Conservation (phyloP, 805 yeast species). For the Hanseniaspora lachancei region DNA sequence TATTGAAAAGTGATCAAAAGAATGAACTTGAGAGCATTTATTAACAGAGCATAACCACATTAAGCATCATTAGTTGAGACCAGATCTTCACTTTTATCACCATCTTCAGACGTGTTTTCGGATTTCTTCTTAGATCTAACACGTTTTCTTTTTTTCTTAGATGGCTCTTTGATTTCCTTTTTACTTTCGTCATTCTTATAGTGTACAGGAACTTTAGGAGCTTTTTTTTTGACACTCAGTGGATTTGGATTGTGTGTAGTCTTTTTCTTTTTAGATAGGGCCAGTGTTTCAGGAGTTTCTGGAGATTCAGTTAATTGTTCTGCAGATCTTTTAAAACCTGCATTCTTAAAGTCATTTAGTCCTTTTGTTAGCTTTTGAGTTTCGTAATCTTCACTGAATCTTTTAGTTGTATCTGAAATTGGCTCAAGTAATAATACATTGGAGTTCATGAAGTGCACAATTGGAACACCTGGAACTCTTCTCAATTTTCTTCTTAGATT, state of each 20-base stretch:
- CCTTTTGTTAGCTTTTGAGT: slow-evolving; percentile 60
- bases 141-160: slow-evolving; percentile 9
- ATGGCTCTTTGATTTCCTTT: not conserved
- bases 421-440: slow-evolving; percentile 97
- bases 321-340: slow-evolving; percentile 31
- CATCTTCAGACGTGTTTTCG: not conserved
- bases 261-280: slow-evolving; percentile 32
- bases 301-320: slow-evolving; percentile 14
- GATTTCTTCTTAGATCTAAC: slow-evolving; percentile 3
- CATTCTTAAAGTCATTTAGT: slow-evolving; percentile 48
- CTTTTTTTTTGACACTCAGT: slow-evolving; percentile 70
- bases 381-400: slow-evolving; percentile 42
- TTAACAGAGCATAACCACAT: no score
- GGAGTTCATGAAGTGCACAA: slow-evolving; percentile 63
- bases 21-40: no score
- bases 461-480: slow-evolving; percentile 76
- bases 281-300: slow-evolving; percentile 18
- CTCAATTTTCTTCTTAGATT: slow-evolving; percentile 57
- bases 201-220: slow-evolving; percentile 23
- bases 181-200: slow-evolving; percentile 7
- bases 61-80: not conserved
- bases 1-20: no score
- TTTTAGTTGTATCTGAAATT: slow-evolving; percentile 54
- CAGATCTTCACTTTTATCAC: not conserved
- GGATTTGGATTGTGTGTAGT: slow-evolving; percentile 82